Evolutionary conservation across 1,284 basidiomycete species (phyloP).

Genomic region (Trichosporon sp.): DNA sequence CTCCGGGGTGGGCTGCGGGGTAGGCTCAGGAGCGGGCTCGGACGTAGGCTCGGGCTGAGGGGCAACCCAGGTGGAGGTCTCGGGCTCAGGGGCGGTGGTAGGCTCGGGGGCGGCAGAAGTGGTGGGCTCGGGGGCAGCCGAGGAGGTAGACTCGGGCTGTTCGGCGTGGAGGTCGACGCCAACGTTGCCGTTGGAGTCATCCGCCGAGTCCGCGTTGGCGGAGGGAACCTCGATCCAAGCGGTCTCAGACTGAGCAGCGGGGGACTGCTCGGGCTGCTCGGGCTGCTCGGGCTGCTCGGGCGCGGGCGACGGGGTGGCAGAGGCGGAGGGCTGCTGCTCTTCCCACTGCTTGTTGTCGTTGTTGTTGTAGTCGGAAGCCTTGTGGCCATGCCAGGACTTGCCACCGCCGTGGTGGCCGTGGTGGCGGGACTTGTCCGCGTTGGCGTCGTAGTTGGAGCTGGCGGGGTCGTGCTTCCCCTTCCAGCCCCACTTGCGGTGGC

Average conservation of each 20-base stretch:
- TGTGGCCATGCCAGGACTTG: background rate
- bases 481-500: background rate
- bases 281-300: no score
- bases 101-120: background rate
- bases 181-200: background rate
- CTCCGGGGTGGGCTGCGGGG: slow-evolving; percentile 20
- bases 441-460: background rate
- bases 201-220: background rate
- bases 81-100: slow-evolving; percentile 21
- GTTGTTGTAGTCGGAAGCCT: background rate
- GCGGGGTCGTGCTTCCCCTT: background rate
- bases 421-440: background rate
- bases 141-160: background rate
- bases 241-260: background rate
- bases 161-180: background rate
- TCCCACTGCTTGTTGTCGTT: background rate
- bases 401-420: background rate
- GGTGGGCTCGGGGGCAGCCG: background rate
- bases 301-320: background rate
- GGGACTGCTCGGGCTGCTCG: background rate
- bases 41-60: background rate
- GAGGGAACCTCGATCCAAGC: background rate
- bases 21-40: background rate
- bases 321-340: background rate
- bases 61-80: slow-evolving; percentile 1